phyloP scores from a whole-genome alignment of 257 asterid species.

The Anisodus acutangulus region DNA sequence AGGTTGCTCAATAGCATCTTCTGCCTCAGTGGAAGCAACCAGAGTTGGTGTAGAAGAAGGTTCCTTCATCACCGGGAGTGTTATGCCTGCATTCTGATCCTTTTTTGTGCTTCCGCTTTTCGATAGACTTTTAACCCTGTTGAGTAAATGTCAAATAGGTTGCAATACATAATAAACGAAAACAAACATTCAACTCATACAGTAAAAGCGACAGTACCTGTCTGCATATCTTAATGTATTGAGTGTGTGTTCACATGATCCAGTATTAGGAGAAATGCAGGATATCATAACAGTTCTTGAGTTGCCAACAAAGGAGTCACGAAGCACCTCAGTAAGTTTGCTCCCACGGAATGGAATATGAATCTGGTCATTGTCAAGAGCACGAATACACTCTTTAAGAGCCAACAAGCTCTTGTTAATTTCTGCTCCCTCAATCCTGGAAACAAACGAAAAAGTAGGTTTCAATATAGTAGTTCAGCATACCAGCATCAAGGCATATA shows the following conservation, averaged over 20 bases:
- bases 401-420: conserved; percentile 95
- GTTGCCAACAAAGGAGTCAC: conserved; percentile 96
- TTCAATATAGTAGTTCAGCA: neutral
- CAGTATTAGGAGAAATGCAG: conserved; percentile 94
- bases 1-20: conserved; percentile 58
- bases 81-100: conserved; percentile 62
- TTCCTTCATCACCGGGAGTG: conserved; percentile 64
- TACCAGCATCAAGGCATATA: neutral
- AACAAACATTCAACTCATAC: neutral
- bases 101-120: conserved; percentile 79
- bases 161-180: conserved; percentile 17
- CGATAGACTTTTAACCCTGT: conserved; percentile 95
- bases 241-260: conserved; percentile 97
- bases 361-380: conserved; percentile 95
- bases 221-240: conserved; percentile 97
- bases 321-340: conserved; percentile 96
- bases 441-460: conserved; percentile 23
- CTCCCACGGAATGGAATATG: conserved; percentile 99
- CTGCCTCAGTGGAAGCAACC: conserved; percentile 57
- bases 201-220: conserved; percentile 49
- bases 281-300: conserved; percentile 98
- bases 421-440: conserved; percentile 99
- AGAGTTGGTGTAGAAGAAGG: conserved; percentile 57
- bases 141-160: conserved; percentile 37
- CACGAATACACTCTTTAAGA: conserved; percentile 94